Base-by-base conservation (phyloP, 805 yeast genomes). In the Scheffersomyces amazonensis region DNA sequence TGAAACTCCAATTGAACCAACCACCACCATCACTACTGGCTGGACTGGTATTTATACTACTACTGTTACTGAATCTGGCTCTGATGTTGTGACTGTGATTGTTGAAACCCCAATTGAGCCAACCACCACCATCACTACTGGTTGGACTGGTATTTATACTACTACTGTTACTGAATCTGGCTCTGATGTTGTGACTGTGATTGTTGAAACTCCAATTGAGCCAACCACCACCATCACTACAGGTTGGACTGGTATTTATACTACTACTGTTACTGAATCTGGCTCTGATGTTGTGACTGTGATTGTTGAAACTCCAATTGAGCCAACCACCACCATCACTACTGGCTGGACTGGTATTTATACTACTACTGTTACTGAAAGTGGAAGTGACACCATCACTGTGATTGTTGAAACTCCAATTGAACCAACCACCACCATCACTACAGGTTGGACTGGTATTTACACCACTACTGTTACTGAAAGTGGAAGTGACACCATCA, bases 141-240 rank as follows among this genome's bases (percentile, higher is more conserved):
- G 9, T 7, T 20, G 22, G 22, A 20, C 22, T 7, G 29, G 16
- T 15, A 11, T 19, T 28, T 52, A 19, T 16, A 36, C 37, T 16
- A 37, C 37, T 6, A 31, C 47, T 0, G 22, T 22, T 8, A 34
- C 49, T 12, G 40, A 23, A 7, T 13, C 45, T 13, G 35, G 42
- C 3, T 46, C 46, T 15, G 47, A 39, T 24, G 41, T 41, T 24
- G 40, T n/a, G 7, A 39, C 40, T 1, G 35, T 40, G 8, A 18
- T 34, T 16, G 44, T 49, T 3, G 42, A 47, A 4, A 43, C 43
- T 11, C 55, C 56, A 5, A 40, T 35, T n/a, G n/a, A n/a, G 28
- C 46, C 53, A 1, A 40, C 44, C 9, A 22, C 20, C 5, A 49
- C 52, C 3, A 22, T 27, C 9, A 42, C 51, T 3, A 11, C 3